Evolutionary conservation across 2,329 filamentous ascomycete genomes (phyloP), one percentile per base, ranked within the genome.

Genomic region (Samsoniella hepiali): DNA sequence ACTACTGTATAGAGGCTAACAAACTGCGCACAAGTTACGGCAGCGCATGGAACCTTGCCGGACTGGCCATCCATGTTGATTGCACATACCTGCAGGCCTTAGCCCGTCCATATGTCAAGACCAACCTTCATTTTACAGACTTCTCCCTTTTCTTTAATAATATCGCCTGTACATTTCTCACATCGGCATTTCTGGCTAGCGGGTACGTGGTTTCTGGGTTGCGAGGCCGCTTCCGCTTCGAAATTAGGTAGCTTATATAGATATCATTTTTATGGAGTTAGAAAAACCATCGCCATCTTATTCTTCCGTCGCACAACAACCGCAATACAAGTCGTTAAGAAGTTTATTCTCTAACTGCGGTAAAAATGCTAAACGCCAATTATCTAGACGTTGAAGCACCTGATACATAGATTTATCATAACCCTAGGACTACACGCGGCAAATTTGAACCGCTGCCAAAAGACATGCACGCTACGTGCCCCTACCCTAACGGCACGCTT

Each of bases 321-420:
- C 17, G 22, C 32, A n/a, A 38, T 50, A 22, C 29, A 8, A 44
- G 54, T 56, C 51, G 45, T 57, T 27, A 40, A 51, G 44, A 57
- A 29, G 36, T 36, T 50, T 57, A 42, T 63, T 51, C 36, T 57
- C 29, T 51, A 63, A 57, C 34, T 50, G 34, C 34, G 44, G 51
- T 50, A 32, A 49, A 57, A 34, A 51, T 50, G 45, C 60, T 47
- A 27, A 50, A 63, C 53, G 60, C 60, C 60, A 27, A 32, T 34
- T 49, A 38, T 22, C 53, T 42, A 32, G 44, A 42, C 53, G 53
- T 57, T 29, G 36, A 60, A 29, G 40, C 50, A 59, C 40, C 51
- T 49, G 22, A 63, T 60, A 63, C 62, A 63, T 63, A 45, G 11
- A 49, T 58, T 60, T 47, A 59, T 60, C 62, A 60, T 63, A 55